phyloP scores from a whole-genome alignment of 164 flowering plant species.

The Vitis rupestris region DNA sequence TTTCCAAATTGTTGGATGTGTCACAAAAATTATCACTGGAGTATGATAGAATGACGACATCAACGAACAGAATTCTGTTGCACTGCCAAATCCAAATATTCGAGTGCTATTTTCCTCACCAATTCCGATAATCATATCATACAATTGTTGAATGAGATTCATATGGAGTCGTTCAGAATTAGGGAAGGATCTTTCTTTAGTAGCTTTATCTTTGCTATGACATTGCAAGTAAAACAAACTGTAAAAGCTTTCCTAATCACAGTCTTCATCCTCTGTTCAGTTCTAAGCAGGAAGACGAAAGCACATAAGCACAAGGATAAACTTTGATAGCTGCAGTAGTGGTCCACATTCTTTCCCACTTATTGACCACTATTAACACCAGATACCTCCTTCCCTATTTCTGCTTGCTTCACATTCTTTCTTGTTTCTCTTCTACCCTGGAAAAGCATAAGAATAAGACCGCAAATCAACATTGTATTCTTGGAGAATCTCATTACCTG shows the following conservation, averaged over 20 bases:
- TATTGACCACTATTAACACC: slow-evolving; percentile 13
- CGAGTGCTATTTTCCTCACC: no score
- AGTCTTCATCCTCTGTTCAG: background rate
- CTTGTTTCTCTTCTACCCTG: slow-evolving; percentile 14
- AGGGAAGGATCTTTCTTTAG: no score
- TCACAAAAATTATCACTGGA: no score
- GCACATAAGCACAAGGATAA: background rate
- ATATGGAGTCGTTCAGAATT: no score
- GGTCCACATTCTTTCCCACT: background rate
- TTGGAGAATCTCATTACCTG: background rate
- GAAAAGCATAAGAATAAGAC: background rate
- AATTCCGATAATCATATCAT: no score
- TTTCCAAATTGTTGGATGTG: no score
- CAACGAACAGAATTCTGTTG: no score
- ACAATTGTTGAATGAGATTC: no score
- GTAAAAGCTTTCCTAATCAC: background rate
- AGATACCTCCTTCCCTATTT: slow-evolving; percentile 15
- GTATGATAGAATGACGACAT: no score
- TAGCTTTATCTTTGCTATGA: background rate
- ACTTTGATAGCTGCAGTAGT: background rate
- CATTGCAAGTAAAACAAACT: background rate
- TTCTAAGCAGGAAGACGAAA: background rate
- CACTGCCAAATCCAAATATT: no score
- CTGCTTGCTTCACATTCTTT: slow-evolving; percentile 17
- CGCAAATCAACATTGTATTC: background rate